Evolutionary conservation across 768 basidiomycete genomes (phyloP).

Genomic region (Boletus reticuloceps): DNA sequence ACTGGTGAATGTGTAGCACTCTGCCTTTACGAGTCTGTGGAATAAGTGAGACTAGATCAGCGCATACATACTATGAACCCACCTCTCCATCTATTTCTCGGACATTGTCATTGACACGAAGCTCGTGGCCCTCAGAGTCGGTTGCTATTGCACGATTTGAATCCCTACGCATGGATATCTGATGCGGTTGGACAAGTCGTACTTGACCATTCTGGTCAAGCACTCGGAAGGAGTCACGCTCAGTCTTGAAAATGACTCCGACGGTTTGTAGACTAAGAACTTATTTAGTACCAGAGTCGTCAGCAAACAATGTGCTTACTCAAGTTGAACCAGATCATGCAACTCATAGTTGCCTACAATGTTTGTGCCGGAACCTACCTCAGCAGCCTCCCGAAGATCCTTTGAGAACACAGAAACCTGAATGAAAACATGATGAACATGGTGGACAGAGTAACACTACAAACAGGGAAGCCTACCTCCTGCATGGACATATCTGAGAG

Average conservation of each 20-base stretch:
- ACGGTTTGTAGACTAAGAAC: conserved; percentile 77
- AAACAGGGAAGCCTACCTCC: conserved; percentile 56
- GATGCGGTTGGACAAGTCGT: conserved; percentile 87
- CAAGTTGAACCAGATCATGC: conserved; percentile 95
- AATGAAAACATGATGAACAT: conserved; percentile 5
- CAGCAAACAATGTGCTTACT: conserved; percentile 52
- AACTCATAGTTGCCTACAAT: conserved; percentile 91
- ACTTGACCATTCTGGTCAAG: conserved; percentile 92
- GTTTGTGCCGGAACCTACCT: conserved; percentile 91
- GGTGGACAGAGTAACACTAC: too few relatives aligned
- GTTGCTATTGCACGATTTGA: conserved; percentile 81
- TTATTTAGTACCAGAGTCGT: conserved; percentile 9
- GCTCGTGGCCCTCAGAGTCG: conserved; percentile 84
- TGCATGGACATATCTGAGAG: conserved; percentile 97
- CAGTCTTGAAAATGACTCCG: conserved; percentile 96
- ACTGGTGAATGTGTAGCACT: conserved; percentile 92
- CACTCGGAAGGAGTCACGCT: conserved; percentile 93
- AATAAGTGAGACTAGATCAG: neutral
- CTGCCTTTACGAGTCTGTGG: conserved; percentile 77
- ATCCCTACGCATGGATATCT: conserved; percentile 89
- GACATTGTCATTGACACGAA: conserved; percentile 86
- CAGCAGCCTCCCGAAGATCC: conserved; percentile 95
- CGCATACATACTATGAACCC: conserved; percentile 20
- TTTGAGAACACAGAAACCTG: conserved; percentile 97
- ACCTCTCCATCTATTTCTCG: conserved; percentile 92